Conservation (phyloP, 2,329 filamentous ascomycete species). For the Alternaria triticimaculans region DNA sequence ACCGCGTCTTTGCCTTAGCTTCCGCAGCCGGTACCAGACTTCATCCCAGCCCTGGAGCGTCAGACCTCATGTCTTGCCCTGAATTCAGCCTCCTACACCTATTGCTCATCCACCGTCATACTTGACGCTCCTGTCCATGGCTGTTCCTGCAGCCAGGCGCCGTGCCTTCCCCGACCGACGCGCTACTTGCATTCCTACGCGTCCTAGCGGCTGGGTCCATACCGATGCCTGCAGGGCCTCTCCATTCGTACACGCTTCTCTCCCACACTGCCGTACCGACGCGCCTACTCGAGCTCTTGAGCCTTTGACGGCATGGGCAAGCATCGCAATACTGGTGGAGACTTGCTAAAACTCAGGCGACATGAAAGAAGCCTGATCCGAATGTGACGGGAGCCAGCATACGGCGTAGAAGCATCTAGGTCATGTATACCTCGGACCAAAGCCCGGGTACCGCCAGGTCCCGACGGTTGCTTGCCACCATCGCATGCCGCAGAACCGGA, state of each 20-base stretch:
- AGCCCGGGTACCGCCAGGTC: background rate
- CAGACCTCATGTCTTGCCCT: background rate
- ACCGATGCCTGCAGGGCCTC: background rate
- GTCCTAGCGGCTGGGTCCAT: background rate
- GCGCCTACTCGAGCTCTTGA: background rate
- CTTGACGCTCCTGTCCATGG: background rate
- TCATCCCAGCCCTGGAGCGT: slow-evolving; percentile 1
- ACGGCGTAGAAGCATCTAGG: background rate
- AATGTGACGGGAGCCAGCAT: background rate
- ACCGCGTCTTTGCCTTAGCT: slow-evolving; percentile 12
- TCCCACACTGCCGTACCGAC: background rate
- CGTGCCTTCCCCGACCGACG: background rate
- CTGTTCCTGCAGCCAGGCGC: background rate
- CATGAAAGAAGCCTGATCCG: background rate
- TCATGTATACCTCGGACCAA: background rate
- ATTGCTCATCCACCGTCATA: background rate
- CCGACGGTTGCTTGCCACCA: background rate
- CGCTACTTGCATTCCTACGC: background rate
- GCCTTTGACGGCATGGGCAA: background rate
- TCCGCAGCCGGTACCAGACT: slow-evolving; percentile 6
- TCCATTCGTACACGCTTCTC: background rate
- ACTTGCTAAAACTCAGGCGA: background rate
- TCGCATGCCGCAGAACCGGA: background rate
- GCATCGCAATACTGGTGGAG: background rate
- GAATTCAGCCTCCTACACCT: background rate